Conservation (phyloP, 805 yeast species). For the Candida dajiaensis region DNA sequence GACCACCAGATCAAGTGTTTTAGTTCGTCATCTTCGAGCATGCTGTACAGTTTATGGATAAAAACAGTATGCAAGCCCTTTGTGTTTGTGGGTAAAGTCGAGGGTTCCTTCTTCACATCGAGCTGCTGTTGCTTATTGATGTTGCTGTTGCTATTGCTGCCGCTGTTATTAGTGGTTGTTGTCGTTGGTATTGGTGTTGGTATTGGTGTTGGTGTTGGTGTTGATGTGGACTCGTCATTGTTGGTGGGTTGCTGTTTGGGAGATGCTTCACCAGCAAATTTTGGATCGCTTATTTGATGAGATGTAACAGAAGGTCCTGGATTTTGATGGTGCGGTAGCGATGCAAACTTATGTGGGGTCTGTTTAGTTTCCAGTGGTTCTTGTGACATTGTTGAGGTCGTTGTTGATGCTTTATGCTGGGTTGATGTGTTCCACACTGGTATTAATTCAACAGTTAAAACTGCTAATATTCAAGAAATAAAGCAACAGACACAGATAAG, state of each 20-base stretch:
- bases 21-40: constrained; percentile 75
- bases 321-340: background rate
- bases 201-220: background rate
- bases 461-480: too few relatives aligned
- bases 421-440: too few relatives aligned
- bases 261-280: background rate
- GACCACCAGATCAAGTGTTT: constrained; percentile 86
- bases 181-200: too few relatives aligned
- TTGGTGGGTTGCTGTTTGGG: background rate
- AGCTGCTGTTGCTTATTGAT: background rate
- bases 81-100: constrained; percentile 17
- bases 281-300: background rate
- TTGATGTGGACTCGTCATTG: background rate
- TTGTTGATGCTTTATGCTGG: too few relatives aligned
- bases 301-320: background rate
- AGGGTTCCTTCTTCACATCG: background rate
- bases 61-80: constrained; percentile 47
- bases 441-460: too few relatives aligned
- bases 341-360: background rate
- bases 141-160: too few relatives aligned
- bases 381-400: background rate
- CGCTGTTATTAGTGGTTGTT: too few relatives aligned
- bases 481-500: too few relatives aligned
- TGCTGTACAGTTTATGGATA: constrained; percentile 84
- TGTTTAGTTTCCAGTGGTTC: background rate